Base-by-base conservation (phyloP, 202 grass and related monocot genomes). In the Saccharum hybrid region DNA sequence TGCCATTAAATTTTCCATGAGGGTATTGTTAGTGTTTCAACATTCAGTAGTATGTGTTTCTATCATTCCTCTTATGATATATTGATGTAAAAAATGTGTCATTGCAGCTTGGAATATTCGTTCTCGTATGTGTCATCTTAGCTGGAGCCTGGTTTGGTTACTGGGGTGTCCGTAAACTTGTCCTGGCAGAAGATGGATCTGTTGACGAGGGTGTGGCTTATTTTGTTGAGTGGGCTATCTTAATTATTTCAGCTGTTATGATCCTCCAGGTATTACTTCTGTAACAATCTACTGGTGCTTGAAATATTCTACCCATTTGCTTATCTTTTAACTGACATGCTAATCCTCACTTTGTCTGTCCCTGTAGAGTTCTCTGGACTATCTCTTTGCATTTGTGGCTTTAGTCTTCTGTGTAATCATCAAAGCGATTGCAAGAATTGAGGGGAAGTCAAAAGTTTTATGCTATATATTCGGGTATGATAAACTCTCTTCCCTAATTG, bases 101-200 rank as follows among this genome's bases (percentile, higher is more conserved):
- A 46, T 77, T 90, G 77, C 90, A 98, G 96, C 72, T 98, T 70
- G 96, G 87, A 59, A 90, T 94, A 91, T 87, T 98, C 28, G 60
- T 95, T 88, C 83, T 98, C 0, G 83, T 95, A 62, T 89, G 83
- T 18, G 82, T 98, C 34, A 63, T 98, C 54, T 82, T 98, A 75
- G 92, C 88, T 78, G 92, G 96, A 87, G 96, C 96, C 71, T 98
- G 96, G 96, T 95, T 93, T 85, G 96, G 96, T 90, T 98, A 88
- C 83, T 95, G 96, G 96, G 92, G 89, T 90, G 96, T 98, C 68
- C 90, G 87, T 80, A 98, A 98, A 84, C 77, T 98, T 62, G 90
- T 94, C 74, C 59, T 98, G 66, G 94, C 92, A 23, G 96, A 98
- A 84, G 90, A 98, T 90, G 96, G 96, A 77, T 88, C 72, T 42